phyloP scores from a whole-genome alignment of 805 yeast species.

The Metschnikowia anglica region DNA sequence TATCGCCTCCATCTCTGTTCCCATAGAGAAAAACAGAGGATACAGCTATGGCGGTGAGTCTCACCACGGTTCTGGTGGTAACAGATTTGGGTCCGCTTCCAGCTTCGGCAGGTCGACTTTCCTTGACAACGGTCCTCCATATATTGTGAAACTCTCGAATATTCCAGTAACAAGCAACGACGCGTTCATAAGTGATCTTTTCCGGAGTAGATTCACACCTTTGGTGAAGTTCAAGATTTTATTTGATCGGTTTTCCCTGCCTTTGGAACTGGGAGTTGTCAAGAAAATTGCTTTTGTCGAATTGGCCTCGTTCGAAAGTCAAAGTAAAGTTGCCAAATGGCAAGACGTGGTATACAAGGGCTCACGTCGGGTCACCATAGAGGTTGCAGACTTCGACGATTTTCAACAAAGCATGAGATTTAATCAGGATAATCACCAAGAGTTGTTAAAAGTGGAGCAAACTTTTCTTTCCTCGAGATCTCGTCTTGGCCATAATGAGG shows the following conservation, averaged over 20 bases:
- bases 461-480: slow-evolving; percentile 28
- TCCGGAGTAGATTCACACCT: slow-evolving; percentile 59
- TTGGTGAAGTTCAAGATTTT: slow-evolving; percentile 60
- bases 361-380: slow-evolving; percentile 39
- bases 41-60: slow-evolving; percentile 12
- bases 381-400: slow-evolving; percentile 41
- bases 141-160: slow-evolving; percentile 60
- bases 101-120: slow-evolving; percentile 13
- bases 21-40: slow-evolving; percentile 40
- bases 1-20: slow-evolving; percentile 45
- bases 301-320: slow-evolving; percentile 47
- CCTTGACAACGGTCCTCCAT: slow-evolving; percentile 51
- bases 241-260: slow-evolving; percentile 47
- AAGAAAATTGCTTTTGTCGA: slow-evolving; percentile 67
- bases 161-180: slow-evolving; percentile 56
- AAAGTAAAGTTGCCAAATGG: slow-evolving; percentile 62
- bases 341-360: slow-evolving; percentile 52
- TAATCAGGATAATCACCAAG: slow-evolving; percentile 35
- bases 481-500: slow-evolving; percentile 14
- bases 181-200: slow-evolving; percentile 55
- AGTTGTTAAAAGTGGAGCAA: slow-evolving; percentile 31
- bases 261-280: slow-evolving; percentile 36
- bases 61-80: slow-evolving; percentile 8
- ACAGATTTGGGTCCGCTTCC: slow-evolving; percentile 9
- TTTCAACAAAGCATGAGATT: slow-evolving; percentile 41